Conservation (phyloP, 805 yeast genomes). For the Ogataea nitratoaversa region DNA sequence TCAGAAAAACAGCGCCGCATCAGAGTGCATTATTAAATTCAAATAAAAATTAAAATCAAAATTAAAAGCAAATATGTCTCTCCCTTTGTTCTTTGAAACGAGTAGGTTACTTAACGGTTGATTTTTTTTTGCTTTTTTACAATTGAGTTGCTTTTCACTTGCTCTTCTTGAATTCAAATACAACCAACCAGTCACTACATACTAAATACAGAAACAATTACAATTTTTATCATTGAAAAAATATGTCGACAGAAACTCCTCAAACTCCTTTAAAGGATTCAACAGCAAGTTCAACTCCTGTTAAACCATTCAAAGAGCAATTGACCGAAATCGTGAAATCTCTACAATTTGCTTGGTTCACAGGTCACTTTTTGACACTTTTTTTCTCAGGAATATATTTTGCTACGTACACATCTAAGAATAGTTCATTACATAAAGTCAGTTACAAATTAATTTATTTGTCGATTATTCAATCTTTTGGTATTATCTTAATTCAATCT, state of each 20-base stretch:
- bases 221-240: no score
- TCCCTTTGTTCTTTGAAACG: no score
- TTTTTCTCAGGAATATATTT: conserved; percentile 36
- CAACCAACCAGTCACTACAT: no score
- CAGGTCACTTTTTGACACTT: conserved; percentile 50
- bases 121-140: no score
- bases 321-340: conserved; percentile 31
- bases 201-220: no score
- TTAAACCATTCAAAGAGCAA: conserved; percentile 9
- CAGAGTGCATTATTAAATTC: no score
- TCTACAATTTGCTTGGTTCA: conserved; percentile 75
- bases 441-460: conserved; percentile 59
- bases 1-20: background rate
- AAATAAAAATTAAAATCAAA: no score
- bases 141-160: no score
- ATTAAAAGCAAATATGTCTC: no score
- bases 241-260: background rate
- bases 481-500: conserved; percentile 67
- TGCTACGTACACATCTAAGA: conserved; percentile 29
- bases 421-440: conserved; percentile 31
- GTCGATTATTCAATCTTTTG: conserved; percentile 70
- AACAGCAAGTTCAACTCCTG: conserved; percentile 5
- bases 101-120: no score
- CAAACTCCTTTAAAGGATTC: conserved; percentile 7
- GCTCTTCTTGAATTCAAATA: background rate